A percentile compares a stretch with the other conserved stretches of the same genome.
phyloP scores from a whole-genome alignment of 768 basidiomycete genomes.

The Tylopilus intermedius region DNA sequence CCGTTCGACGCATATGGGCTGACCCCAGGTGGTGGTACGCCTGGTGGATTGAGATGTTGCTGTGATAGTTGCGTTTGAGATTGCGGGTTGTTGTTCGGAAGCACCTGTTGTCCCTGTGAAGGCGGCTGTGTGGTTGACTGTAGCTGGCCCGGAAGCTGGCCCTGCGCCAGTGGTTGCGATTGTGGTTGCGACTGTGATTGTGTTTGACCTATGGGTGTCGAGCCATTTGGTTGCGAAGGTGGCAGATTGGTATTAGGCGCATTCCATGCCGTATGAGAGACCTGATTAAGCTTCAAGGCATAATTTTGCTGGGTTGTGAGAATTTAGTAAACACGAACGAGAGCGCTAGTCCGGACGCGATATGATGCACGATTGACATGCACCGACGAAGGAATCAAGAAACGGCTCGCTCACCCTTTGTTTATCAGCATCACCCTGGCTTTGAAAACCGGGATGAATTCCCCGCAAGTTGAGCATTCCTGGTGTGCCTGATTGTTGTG shows the following conservation, averaged over 20 bases:
- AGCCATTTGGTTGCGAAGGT: constrained; percentile 28
- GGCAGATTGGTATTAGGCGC: constrained; percentile 48
- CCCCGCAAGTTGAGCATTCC: constrained; percentile 60
- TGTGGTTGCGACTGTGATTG: constrained; percentile 25
- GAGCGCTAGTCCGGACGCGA: not conserved
- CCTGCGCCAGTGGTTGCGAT: constrained; percentile 21
- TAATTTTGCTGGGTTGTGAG: constrained; percentile 46
- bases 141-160: constrained; percentile 19
- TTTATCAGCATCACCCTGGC: constrained; percentile 62
- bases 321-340: not conserved
- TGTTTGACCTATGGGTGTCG: constrained; percentile 17
- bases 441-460: constrained; percentile 43
- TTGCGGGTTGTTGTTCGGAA: constrained; percentile 31
- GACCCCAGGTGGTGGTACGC: constrained; percentile 39
- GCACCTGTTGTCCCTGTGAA: constrained; percentile 28
- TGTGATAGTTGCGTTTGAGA: constrained; percentile 32
- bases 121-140: constrained; percentile 23
- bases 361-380: constrained; percentile 2
- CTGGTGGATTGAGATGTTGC: constrained; percentile 52
- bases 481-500: constrained; percentile 51
- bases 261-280: constrained; percentile 61
- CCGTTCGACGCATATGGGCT: constrained; percentile 33
- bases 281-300: constrained; percentile 59
- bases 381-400: not conserved
- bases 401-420: constrained; percentile 48